These are phyloP conservation scores for Eremochloa ophiuroides DNA, from an alignment of 176 grass and related monocot species.

Conservation along the genomic window DNA sequence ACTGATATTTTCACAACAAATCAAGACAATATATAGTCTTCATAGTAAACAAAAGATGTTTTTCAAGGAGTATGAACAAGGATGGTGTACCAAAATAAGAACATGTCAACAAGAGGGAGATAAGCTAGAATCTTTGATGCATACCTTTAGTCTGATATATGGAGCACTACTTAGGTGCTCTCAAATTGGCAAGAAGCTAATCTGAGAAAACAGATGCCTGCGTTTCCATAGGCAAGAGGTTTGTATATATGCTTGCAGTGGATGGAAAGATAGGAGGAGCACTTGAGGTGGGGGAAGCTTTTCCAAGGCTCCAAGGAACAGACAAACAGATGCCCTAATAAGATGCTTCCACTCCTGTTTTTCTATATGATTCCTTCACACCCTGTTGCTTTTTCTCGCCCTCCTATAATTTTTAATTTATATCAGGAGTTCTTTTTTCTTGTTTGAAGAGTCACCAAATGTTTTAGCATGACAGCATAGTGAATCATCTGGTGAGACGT, in stretches of 20 bases:
- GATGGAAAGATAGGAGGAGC: not conserved
- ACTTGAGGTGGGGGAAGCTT: slow-evolving; percentile 8
- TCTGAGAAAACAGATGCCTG: not conserved
- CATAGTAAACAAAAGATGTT: no score
- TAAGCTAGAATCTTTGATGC: slow-evolving; percentile 24
- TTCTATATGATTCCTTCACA: slow-evolving; percentile 6
- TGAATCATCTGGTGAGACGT: not conserved
- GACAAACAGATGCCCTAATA: slow-evolving; percentile 28
- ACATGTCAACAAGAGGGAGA: slow-evolving; percentile 1
- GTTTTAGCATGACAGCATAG: not conserved
- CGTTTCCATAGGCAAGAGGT: not conserved
- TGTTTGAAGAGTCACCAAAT: not conserved
- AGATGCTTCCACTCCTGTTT: slow-evolving; percentile 33
- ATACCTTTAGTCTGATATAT: slow-evolving; percentile 24
- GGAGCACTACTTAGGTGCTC: not conserved
- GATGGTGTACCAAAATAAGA: not conserved
- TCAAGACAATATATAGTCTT: not conserved
- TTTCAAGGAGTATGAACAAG: not conserved
- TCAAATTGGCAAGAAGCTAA: not conserved
- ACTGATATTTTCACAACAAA: not conserved
- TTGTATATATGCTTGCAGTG: not conserved
- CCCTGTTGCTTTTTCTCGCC: not conserved
- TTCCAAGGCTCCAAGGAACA: slow-evolving; percentile 6
- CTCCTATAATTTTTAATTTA: not conserved
- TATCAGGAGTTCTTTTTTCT: not conserved